Conservation (phyloP, 148 eudicot species). For the Persicaria maculosa region DNA sequence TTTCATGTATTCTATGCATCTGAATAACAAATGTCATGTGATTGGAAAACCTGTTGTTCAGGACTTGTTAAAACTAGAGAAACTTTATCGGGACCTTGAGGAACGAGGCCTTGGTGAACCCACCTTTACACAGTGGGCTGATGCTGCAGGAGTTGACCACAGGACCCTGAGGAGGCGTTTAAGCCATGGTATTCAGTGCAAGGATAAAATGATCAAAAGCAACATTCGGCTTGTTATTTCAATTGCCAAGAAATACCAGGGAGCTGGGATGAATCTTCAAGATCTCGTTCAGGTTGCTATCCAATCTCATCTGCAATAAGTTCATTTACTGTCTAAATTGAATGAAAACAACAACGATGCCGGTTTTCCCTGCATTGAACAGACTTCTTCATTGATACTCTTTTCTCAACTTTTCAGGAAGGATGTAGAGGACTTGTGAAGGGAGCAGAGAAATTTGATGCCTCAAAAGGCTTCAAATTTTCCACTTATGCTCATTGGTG, state of each 20-base stretch:
- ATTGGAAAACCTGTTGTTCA: conserved; percentile 18
- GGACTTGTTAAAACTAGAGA: conserved; percentile 82
- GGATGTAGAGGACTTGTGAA: conserved; percentile 86
- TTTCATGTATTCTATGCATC: not conserved
- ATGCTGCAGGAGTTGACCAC: conserved; percentile 73
- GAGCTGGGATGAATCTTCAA: conserved; percentile 77
- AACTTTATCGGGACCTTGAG: conserved; percentile 40
- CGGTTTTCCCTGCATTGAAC: not conserved
- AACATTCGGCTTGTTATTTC: conserved; percentile 91
- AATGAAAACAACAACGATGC: not conserved
- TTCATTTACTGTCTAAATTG: not conserved
- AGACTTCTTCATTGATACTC: not conserved
- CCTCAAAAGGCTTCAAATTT: conserved; percentile 87
- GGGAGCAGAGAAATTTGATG: conserved; percentile 95
- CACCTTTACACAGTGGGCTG: conserved; percentile 75
- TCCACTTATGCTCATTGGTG: conserved; percentile 99
- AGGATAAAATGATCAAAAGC: conserved; percentile 87
- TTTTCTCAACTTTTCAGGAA: conserved; percentile 45
- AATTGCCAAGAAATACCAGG: conserved; percentile 82
- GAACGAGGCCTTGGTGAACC: conserved; percentile 55
- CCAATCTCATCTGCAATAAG: not conserved
- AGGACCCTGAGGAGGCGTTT: conserved; percentile 66
- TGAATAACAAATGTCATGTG: not conserved
- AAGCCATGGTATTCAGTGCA: conserved; percentile 63
- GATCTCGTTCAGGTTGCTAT: conserved; percentile 88